A percentile compares a stretch with the other conserved stretches of the same genome.
These are phyloP conservation scores for Ochromonadaceae sp. DNA, from an alignment of 352 stramenopile genomes.

Conservation along the genomic window DNA sequence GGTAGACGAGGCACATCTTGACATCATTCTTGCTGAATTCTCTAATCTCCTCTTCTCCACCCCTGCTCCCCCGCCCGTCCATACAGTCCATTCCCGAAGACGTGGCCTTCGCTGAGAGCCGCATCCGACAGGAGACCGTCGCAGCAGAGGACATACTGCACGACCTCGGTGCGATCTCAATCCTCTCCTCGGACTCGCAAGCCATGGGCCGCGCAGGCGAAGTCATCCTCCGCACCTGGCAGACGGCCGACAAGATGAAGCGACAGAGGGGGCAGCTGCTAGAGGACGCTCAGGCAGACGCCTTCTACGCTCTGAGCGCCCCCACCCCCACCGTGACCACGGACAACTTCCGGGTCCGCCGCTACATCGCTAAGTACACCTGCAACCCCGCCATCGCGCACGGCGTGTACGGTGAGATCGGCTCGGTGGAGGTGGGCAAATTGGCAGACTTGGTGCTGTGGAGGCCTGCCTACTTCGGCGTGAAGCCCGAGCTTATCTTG, in stretches of 20 bases:
- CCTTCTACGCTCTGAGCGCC: too few relatives aligned
- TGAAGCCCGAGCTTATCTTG: constrained; percentile 86
- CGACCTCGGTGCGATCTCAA: constrained; percentile 88
- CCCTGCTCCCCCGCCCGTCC: too few relatives aligned
- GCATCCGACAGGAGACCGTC: constrained; percentile 91
- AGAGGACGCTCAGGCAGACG: constrained; percentile 50
- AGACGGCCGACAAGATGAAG: constrained; percentile 97
- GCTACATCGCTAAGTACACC: constrained; percentile 94
- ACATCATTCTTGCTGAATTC: too few relatives aligned
- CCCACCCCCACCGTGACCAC: constrained; percentile 26
- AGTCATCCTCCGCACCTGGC: constrained; percentile 89
- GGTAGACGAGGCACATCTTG: too few relatives aligned
- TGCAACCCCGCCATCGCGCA: constrained; percentile 92
- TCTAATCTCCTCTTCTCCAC: too few relatives aligned
- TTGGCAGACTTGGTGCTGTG: constrained; percentile 83
- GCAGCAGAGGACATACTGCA: constrained; percentile 90
- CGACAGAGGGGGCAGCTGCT: constrained; percentile 60
- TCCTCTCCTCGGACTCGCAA: constrained; percentile 88
- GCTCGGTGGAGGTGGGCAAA: constrained; percentile 78
- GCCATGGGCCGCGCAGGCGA: constrained; percentile 91
- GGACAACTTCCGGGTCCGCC: constrained; percentile 84
- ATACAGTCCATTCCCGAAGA: constrained; percentile 88
- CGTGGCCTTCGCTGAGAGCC: constrained; percentile 89
- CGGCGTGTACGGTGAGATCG: constrained; percentile 84
- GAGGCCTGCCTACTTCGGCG: constrained; percentile 83